Percentiles rank a stretch among this genome's conserved stretches.
phyloP scores from a whole-genome alignment of 108 stramenopile genomes.

The Pseudonitzschia multiseries region DNA sequence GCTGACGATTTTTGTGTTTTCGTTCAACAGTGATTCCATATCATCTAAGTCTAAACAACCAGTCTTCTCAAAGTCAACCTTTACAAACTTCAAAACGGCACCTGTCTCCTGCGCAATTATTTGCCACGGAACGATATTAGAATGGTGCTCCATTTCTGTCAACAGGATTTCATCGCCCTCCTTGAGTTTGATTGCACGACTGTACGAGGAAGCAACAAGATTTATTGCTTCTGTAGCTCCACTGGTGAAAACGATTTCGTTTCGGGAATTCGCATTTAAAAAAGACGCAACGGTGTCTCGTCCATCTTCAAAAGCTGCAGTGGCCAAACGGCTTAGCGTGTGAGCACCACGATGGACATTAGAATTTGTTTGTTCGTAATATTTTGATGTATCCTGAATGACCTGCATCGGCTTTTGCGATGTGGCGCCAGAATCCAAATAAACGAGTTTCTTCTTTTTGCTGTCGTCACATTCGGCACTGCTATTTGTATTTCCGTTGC shows the following conservation, averaged over 20 bases:
- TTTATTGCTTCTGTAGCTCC: slow-evolving; percentile 95
- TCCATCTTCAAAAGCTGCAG: slow-evolving; percentile 86
- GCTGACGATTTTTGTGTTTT: slow-evolving; percentile 86
- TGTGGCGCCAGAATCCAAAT: slow-evolving; percentile 95
- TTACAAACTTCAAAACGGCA: slow-evolving; percentile 71
- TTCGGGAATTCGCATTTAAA: slow-evolving; percentile 71
- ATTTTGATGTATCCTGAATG: slow-evolving; percentile 65
- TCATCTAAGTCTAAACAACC: slow-evolving; percentile 69
- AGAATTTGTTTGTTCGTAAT: slow-evolving; percentile 76
- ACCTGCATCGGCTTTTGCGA: slow-evolving; percentile 92
- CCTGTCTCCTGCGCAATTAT: slow-evolving; percentile 72
- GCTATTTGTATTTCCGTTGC: neutral
- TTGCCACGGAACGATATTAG: slow-evolving; percentile 97
- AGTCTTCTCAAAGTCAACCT: slow-evolving; percentile 39
- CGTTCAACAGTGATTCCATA: slow-evolving; percentile 50
- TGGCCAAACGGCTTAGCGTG: slow-evolving; percentile 79
- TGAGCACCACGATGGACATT: slow-evolving; percentile 98
- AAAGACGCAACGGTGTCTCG: slow-evolving; percentile 81
- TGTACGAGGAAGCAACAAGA: slow-evolving; percentile 81
- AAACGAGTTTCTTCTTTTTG: slow-evolving; percentile 68
- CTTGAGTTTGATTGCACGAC: slow-evolving; percentile 34
- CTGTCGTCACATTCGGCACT: neutral
- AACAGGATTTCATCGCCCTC: slow-evolving; percentile 91
- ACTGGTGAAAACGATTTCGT: slow-evolving; percentile 91
- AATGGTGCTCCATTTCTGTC: slow-evolving; percentile 94